phyloP scores from a whole-genome alignment of 2,329 filamentous ascomycete genomes.

The Cladosporium sp. region DNA sequence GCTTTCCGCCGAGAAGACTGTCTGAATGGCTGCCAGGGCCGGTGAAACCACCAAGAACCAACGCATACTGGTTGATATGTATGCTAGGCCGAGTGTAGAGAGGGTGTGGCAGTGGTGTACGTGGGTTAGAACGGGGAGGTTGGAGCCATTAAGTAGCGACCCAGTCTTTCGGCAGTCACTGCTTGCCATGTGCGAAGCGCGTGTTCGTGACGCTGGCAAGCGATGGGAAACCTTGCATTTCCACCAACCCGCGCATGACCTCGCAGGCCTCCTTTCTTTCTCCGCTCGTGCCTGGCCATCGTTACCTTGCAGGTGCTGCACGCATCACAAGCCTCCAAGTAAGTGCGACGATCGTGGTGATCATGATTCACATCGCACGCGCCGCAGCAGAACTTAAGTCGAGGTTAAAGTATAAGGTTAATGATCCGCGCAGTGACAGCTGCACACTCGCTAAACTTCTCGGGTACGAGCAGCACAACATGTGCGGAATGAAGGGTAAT shows the following conservation, averaged over 20 bases:
- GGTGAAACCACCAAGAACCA: not conserved
- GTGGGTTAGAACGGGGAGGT: not conserved
- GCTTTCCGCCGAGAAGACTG: not conserved
- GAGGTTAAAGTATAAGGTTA: conserved; percentile 7
- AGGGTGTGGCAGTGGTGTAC: not conserved
- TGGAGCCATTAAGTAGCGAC: too few species aligned
- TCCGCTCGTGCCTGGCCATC: not conserved
- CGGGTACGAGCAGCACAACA: too few species aligned
- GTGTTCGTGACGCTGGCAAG: not conserved
- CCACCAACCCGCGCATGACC: conserved; percentile 1
- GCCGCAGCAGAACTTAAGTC: not conserved
- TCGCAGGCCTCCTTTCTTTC: not conserved
- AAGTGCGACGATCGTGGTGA: conserved; percentile 7
- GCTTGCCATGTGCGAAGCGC: conserved; percentile 2
- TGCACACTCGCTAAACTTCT: too few species aligned
- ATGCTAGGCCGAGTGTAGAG: not conserved
- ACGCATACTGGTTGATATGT: not conserved
- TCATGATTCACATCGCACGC: conserved; percentile 1
- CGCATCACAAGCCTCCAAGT: not conserved
- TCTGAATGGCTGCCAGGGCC: not conserved
- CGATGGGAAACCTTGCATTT: conserved; percentile 7
- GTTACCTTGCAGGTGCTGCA: not conserved
- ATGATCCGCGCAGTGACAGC: not conserved
- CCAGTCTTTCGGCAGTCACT: not conserved
- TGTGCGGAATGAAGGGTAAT: too few species aligned